Evolutionary conservation across 1,284 basidiomycete genomes (phyloP), one percentile per base, ranked within the genome.

Genomic region (Cutaneotrichosporon sp.): DNA sequence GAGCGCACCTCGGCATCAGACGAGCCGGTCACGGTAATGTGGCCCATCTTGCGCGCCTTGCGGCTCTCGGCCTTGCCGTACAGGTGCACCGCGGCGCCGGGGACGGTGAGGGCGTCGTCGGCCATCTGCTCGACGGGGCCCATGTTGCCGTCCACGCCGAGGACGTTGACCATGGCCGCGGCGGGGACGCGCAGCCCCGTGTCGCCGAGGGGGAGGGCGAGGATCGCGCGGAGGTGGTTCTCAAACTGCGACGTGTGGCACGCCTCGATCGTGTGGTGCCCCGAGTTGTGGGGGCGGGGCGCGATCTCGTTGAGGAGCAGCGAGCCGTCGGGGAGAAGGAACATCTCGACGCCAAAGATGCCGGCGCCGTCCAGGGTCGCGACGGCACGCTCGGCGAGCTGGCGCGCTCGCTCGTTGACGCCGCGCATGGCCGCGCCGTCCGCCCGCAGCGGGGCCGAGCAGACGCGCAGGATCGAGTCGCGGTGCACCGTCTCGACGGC

Each of bases 181-280:
- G 90, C 87, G 1, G 90, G 88, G 5, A 97, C 94, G 72, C 92
- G 92, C 65, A 99, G 86, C 0, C 85, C 82, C 1, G 95, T 95
- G 16, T 89, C 91, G 24, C 95, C 95, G 18, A 99, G 85, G 2
- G 95, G 94, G 11, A 97, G 84, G 43, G 85, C 86, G 22, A 98
- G 87, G 76, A 99, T 95, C n/a, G 95, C 92, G 34, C 95, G 92
- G 43, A 99, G 87, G 79, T 99, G 97, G 73, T 98, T 97, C 78
- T 95, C 94, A 81, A 94, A 99, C 81, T 99, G 97, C 14, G 93
- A 97, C 3, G 93, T 91, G 69, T 92, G 85, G 78, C 92, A 97
- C 0, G 95, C 95, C 81, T 98, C 95, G 74, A 99, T 98, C n/a
- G 95, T 98, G 80, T 98, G 97, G 79, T 99, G 97, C 0, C 95